Evolutionary conservation across 1,139 yeast genomes (phyloP).

Genomic region (Hyphopichia khmerensis): DNA sequence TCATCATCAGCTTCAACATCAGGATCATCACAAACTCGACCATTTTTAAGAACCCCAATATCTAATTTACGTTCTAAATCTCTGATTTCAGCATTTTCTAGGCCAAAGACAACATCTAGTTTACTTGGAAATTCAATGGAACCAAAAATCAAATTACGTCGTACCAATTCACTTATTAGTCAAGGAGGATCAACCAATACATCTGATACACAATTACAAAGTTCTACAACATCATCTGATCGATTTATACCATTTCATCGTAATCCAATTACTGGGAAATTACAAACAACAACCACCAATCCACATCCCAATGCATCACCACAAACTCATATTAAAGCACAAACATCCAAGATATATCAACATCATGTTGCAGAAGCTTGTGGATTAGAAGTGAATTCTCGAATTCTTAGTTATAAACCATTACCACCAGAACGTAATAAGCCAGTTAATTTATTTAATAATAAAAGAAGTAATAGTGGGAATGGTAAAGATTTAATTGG

Average conservation of each 20-base stretch:
- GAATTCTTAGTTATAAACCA: conserved; percentile 86
- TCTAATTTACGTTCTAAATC: conserved; percentile 21
- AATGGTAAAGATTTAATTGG: neutral
- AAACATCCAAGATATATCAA: conserved; percentile 70
- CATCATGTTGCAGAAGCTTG: conserved; percentile 93
- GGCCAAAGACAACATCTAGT: conserved; percentile 6
- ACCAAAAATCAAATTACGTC: conserved; percentile 27
- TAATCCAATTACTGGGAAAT: conserved; percentile 40
- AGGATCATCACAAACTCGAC: conserved; percentile 7
- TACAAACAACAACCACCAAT: conserved; percentile 26
- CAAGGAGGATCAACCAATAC: conserved; percentile 23
- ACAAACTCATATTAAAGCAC: conserved; percentile 61
- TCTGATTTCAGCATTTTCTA: conserved; percentile 11
- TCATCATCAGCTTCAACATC: conserved; percentile 2
- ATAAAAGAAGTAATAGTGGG: conserved; percentile 3
- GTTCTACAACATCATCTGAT: conserved; percentile 28
- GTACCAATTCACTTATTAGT: conserved; percentile 35
- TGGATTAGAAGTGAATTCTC: conserved; percentile 79
- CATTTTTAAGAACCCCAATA: conserved; percentile 17
- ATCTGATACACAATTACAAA: conserved; percentile 21
- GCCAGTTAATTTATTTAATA: conserved; percentile 48
- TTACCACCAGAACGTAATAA: conserved; percentile 73
- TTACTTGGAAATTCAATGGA: conserved; percentile 11
- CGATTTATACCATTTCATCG: conserved; percentile 48
- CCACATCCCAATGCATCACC: conserved; percentile 52